Conservation (phyloP, 2,329 filamentous ascomycete species). For the Claviceps sp. region DNA sequence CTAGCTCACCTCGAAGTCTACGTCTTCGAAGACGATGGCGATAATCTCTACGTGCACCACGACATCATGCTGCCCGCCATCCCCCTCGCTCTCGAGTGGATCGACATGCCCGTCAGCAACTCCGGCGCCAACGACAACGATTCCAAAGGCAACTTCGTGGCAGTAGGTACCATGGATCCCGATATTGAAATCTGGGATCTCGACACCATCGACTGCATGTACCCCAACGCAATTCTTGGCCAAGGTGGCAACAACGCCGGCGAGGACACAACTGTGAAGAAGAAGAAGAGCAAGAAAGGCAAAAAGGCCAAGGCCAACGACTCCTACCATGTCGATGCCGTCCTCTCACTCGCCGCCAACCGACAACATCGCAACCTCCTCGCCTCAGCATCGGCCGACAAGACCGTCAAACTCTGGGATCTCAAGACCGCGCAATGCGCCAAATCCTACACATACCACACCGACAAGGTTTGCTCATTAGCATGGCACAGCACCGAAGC, state of each 20-base stretch:
- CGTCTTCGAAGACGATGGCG: constrained; percentile 87
- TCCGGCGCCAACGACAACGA: constrained; percentile 44
- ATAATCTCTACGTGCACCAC: constrained; percentile 98
- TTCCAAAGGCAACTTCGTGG: constrained; percentile 75
- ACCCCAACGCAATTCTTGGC: constrained; percentile 89
- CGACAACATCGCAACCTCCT: constrained; percentile 86
- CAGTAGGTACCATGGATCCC: constrained; percentile 91
- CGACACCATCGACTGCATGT: constrained; percentile 94
- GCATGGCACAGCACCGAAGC: constrained; percentile 85
- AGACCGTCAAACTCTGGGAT: constrained; percentile 97
- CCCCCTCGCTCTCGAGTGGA: constrained; percentile 88
- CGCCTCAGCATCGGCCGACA: constrained; percentile 88
- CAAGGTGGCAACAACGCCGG: constrained; percentile 47
- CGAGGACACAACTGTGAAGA: constrained; percentile 61
- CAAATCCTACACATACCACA: constrained; percentile 91
- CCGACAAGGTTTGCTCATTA: constrained; percentile 92
- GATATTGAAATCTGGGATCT: constrained; percentile 99
- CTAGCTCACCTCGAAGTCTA: constrained; percentile 94
- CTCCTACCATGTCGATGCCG: constrained; percentile 84
- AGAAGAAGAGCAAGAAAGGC: constrained; percentile 73
- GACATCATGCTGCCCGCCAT: constrained; percentile 98
- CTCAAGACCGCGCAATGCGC: constrained; percentile 83
- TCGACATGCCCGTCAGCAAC: constrained; percentile 81
- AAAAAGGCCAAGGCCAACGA: constrained; percentile 72
- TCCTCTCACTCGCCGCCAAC: constrained; percentile 84